Evolutionary conservation across 139 green algal species (phyloP).

Genomic region (Astrephomene gubernaculifera): DNA sequence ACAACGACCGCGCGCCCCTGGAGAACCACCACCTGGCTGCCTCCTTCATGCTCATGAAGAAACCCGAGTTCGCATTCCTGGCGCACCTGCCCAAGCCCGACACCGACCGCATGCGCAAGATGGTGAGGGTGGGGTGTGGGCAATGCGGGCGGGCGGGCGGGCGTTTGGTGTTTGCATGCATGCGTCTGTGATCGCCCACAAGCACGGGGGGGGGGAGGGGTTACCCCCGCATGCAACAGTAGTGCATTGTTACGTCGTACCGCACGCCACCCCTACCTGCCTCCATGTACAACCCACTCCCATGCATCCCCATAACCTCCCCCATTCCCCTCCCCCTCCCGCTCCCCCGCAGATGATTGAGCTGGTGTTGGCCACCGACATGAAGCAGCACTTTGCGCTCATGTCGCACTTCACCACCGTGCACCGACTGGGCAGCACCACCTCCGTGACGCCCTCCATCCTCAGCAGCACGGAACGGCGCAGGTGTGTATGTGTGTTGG

Average conservation of each 20-base stretch:
- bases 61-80: slow-evolving; percentile 54
- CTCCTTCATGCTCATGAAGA: slow-evolving; percentile 48
- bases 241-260: no score
- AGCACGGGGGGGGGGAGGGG: no score
- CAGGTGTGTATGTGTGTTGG: slow-evolving; percentile 8
- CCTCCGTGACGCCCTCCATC: not conserved
- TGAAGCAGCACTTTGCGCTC: slow-evolving; percentile 58
- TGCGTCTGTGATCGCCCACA: not conserved
- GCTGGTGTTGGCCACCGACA: slow-evolving; percentile 47
- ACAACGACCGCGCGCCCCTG: slow-evolving; percentile 60
- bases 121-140: not conserved
- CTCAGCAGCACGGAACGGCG: slow-evolving; percentile 6
- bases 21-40: slow-evolving; percentile 69
- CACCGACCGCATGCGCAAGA: slow-evolving; percentile 43
- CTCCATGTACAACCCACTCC: not conserved
- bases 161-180: not conserved
- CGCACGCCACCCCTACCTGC: not conserved
- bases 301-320: not conserved
- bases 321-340: not conserved
- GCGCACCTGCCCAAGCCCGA: slow-evolving; percentile 45
- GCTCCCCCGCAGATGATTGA: slow-evolving; percentile 16
- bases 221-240: no score
- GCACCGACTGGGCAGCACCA: slow-evolving; percentile 47
- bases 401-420: slow-evolving; percentile 65
- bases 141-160: not conserved